Conservation (phyloP, 805 yeast species). For the Lipomyces yamadae region DNA sequence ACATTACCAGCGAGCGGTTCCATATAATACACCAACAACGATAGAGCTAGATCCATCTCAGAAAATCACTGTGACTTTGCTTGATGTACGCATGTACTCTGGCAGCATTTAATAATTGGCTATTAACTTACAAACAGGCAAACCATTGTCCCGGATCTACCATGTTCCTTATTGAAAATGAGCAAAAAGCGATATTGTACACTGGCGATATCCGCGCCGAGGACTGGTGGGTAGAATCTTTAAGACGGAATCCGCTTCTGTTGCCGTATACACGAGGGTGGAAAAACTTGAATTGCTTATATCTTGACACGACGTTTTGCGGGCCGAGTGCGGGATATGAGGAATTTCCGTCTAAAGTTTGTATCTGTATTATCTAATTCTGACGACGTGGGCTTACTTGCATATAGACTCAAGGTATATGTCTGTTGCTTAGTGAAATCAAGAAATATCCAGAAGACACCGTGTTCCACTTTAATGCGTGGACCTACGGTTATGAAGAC, state of each 20-base stretch:
- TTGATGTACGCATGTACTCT: constrained; percentile 42
- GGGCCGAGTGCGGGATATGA: neutral
- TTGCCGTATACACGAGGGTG: constrained; percentile 50
- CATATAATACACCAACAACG: constrained; percentile 38
- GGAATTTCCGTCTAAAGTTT: constrained; percentile 10
- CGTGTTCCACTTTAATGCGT: constrained; percentile 51
- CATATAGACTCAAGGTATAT: constrained; percentile 52
- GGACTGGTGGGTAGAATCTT: constrained; percentile 53
- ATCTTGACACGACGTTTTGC: constrained; percentile 59
- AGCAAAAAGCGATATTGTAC: constrained; percentile 48
- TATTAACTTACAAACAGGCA: constrained; percentile 40
- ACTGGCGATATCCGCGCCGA: constrained; percentile 68
- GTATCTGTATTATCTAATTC: constrained; percentile 37
- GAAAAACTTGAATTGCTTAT: constrained; percentile 51
- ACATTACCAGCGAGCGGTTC: constrained; percentile 25
- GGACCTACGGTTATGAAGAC: constrained; percentile 59
- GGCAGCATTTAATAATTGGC: neutral
- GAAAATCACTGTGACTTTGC: constrained; percentile 48
- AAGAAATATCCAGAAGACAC: constrained; percentile 52
- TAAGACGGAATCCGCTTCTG: constrained; percentile 50
- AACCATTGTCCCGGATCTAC: constrained; percentile 67
- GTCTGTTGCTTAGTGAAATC: constrained; percentile 46
- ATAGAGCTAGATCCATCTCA: constrained; percentile 32
- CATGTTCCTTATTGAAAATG: constrained; percentile 56
- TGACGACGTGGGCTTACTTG: constrained; percentile 5